Base-by-base conservation (phyloP, 179 eudicot species). In the Patellifolia procumbens region DNA sequence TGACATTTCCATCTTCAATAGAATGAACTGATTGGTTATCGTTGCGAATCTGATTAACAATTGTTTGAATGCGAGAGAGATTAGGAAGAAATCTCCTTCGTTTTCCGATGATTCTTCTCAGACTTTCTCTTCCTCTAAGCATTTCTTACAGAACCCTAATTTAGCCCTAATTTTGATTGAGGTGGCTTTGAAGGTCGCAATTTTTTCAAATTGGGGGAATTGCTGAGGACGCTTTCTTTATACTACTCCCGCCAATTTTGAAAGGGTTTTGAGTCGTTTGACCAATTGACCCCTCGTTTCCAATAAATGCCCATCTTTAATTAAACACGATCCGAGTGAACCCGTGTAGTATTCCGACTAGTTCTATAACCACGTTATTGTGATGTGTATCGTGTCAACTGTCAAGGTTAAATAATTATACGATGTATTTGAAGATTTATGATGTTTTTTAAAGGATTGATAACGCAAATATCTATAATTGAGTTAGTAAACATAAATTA, bases 51-150 rank as follows among this genome's bases (percentile, higher is more conserved):
- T n/a, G n/a, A n/a, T n/a, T n/a, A n/a, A n/a, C n/a, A n/a, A n/a
- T n/a, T n/a, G n/a, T n/a, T n/a, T n/a, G n/a, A n/a, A 93, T 61
- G 72, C 86, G 86, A 29, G 82, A 83, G 65, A 91, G 91, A 20
- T 85, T 88, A 46, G 91, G 92, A 37, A 91, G 93, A 52, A 82
- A 74, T 28, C 89, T 77, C 10, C 98, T 94, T 32, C 95, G 92
- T 81, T 89, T 91, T 28, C 98, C 97, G 80, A 93, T 80, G 71
- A 91, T 53, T 71, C 98, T 87, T 58, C 81, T 63, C 72, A 91
- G 58, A 83, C 94, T 93, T 74, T 93, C 97, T 66, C 90, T 83
- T 53, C 98, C 98, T 17, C 80, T 86, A 26, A 93, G 84, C 94
- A 91, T 91, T 63, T 43, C 53, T 22, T 7, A 17, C 24, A 45